Percentiles rank a stretch among this genome's conserved stretches.
Conservation (phyloP, 179 eudicot species). For the Spergularia azorica region DNA sequence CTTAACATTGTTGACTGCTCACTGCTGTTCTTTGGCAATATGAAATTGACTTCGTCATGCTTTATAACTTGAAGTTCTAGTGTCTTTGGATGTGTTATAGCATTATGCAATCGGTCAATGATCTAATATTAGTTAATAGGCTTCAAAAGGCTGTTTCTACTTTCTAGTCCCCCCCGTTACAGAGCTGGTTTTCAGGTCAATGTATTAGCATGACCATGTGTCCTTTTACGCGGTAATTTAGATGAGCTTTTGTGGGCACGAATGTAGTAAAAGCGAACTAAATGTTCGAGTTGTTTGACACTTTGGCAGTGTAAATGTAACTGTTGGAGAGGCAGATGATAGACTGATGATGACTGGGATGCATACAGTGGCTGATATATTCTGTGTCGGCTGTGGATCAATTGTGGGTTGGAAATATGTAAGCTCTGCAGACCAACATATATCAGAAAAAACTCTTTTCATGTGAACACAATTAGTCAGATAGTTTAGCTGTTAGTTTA, state of each 20-base stretch:
- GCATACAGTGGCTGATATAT: constrained; percentile 91
- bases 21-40: neutral
- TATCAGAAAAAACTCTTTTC: constrained; percentile 3
- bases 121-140: neutral
- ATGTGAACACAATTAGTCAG: constrained; percentile 4
- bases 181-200: constrained; percentile 9
- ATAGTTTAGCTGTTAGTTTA: constrained; percentile 23
- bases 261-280: neutral
- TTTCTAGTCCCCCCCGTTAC: too few relatives aligned
- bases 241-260: neutral
- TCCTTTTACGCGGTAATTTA: neutral
- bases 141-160: neutral
- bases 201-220: neutral
- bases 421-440: constrained; percentile 43
- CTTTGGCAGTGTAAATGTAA: constrained; percentile 76
- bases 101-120: constrained; percentile 1
- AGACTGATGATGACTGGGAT: constrained; percentile 90
- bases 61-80: neutral
- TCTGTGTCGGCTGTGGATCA: constrained; percentile 92
- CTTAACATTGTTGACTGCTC: neutral
- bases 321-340: constrained; percentile 71
- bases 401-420: constrained; percentile 98
- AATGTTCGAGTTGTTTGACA: constrained; percentile 20
- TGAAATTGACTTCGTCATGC: neutral
- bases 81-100: neutral